phyloP scores from a whole-genome alignment of 83 land plant species.

The Larix sibirica region DNA sequence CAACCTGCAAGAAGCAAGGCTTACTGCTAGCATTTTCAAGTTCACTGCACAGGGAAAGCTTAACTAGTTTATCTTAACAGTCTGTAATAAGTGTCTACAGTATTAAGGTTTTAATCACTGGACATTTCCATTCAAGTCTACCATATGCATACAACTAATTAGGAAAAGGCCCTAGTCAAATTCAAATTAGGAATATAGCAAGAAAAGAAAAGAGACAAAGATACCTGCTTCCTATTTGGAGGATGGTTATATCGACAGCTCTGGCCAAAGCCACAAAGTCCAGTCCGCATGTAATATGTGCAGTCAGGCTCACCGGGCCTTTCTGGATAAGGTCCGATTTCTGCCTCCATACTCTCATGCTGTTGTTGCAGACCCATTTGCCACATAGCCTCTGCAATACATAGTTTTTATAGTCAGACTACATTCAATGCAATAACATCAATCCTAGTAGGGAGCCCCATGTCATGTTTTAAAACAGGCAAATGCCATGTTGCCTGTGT shows the following conservation, averaged over 20 bases:
- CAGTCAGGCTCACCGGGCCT: constrained; percentile 84
- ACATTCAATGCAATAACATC: not conserved
- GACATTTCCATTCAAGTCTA: not conserved
- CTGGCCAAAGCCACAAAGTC: constrained; percentile 71
- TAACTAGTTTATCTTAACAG: constrained; percentile 1
- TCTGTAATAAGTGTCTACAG: not conserved
- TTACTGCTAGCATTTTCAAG: too few species aligned
- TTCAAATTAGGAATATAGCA: not conserved
- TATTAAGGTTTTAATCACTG: not conserved
- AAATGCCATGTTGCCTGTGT: not conserved
- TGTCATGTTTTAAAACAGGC: not conserved
- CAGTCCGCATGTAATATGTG: constrained; percentile 78
- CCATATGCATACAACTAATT: not conserved
- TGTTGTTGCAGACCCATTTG: constrained; percentile 44
- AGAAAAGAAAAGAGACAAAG: not conserved
- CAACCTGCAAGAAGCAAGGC: too few species aligned
- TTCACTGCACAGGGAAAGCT: too few species aligned
- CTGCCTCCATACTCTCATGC: constrained; percentile 40
- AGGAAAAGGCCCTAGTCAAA: not conserved
- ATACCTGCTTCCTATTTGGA: constrained; percentile 52
- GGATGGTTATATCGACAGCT: constrained; percentile 82
- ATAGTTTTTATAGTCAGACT: not conserved
- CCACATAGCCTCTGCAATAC: constrained; percentile 70
- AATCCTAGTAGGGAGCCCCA: not conserved
- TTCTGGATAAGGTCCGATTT: constrained; percentile 66